Conservation (phyloP, 352 stramenopile genomes). For the Pythium biforme region DNA sequence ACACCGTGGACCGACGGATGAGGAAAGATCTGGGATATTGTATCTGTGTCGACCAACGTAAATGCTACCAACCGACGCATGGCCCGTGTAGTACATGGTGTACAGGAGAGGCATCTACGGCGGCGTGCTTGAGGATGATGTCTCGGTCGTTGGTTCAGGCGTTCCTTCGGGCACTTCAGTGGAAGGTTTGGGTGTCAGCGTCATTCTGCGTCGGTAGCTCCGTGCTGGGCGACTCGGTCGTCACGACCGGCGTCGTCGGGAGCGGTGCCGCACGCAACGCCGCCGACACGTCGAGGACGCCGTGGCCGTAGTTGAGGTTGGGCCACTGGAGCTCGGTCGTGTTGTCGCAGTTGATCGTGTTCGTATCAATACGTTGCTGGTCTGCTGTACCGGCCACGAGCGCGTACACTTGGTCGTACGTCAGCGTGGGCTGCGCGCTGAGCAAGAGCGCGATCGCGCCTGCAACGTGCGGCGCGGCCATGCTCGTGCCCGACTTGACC, state of each 20-base stretch:
- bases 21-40: too few relatives aligned
- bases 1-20: too few relatives aligned
- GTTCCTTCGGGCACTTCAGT: too few relatives aligned
- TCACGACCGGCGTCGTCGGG: neutral
- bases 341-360: slow-evolving; percentile 3
- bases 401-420: slow-evolving; percentile 16
- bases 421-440: slow-evolving; percentile 19
- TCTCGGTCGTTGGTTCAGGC: too few relatives aligned
- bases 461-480: slow-evolving; percentile 28
- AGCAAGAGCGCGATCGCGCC: slow-evolving; percentile 30
- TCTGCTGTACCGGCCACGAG: slow-evolving; percentile 3
- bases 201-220: neutral
- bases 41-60: too few relatives aligned
- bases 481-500: slow-evolving; percentile 26
- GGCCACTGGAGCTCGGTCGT: slow-evolving; percentile 16
- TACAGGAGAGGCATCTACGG: too few relatives aligned
- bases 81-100: too few relatives aligned
- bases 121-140: too few relatives aligned
- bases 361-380: neutral
- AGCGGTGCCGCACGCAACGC: neutral
- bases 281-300: slow-evolving; percentile 16
- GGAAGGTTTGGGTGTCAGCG: too few relatives aligned
- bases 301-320: slow-evolving; percentile 30
- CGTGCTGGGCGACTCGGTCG: neutral
- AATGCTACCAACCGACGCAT: too few relatives aligned